A percentile compares a stretch with the other conserved stretches of the same genome.
phyloP scores from a whole-genome alignment of 768 basidiomycete species.

The Lentinus tigrinus region DNA sequence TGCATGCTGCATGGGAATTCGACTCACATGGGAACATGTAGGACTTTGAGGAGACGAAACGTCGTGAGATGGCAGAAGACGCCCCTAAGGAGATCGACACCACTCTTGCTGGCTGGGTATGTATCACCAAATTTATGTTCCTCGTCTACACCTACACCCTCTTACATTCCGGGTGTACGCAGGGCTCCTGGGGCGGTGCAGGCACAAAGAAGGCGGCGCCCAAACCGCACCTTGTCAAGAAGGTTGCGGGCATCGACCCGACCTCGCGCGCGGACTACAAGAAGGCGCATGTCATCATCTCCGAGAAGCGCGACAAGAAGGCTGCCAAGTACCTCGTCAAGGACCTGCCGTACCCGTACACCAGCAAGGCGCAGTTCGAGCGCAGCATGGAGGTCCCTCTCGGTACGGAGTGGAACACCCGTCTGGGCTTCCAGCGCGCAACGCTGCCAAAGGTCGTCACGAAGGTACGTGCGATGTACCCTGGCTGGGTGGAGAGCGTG shows the following conservation, averaged over 20 bases:
- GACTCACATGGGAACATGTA: conserved; percentile 30
- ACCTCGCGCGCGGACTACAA: conserved; percentile 77
- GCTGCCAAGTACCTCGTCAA: conserved; percentile 85
- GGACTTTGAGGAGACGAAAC: conserved; percentile 87
- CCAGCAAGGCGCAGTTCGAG: conserved; percentile 90
- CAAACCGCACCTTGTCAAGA: conserved; percentile 75
- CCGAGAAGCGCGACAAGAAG: conserved; percentile 94
- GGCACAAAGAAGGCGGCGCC: conserved; percentile 62
- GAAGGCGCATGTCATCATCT: conserved; percentile 90
- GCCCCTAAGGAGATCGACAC: conserved; percentile 87
- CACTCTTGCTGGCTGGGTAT: conserved; percentile 93
- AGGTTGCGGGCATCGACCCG: conserved; percentile 79
- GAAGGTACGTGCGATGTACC: conserved; percentile 53
- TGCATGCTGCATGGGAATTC: neutral
- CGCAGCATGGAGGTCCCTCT: conserved; percentile 77
- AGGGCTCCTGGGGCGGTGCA: conserved; percentile 92
- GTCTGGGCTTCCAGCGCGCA: conserved; percentile 77
- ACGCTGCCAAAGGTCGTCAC: conserved; percentile 85
- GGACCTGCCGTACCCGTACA: conserved; percentile 94
- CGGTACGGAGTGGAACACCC: conserved; percentile 92
- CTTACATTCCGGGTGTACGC: conserved; percentile 2
- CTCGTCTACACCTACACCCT: no score
- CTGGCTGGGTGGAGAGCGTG: neutral
- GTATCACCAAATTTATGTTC: conserved; percentile 33
- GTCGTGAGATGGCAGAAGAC: conserved; percentile 78